phyloP scores from a whole-genome alignment of 1,284 basidiomycete species.

The Sporisorium reilianum region DNA sequence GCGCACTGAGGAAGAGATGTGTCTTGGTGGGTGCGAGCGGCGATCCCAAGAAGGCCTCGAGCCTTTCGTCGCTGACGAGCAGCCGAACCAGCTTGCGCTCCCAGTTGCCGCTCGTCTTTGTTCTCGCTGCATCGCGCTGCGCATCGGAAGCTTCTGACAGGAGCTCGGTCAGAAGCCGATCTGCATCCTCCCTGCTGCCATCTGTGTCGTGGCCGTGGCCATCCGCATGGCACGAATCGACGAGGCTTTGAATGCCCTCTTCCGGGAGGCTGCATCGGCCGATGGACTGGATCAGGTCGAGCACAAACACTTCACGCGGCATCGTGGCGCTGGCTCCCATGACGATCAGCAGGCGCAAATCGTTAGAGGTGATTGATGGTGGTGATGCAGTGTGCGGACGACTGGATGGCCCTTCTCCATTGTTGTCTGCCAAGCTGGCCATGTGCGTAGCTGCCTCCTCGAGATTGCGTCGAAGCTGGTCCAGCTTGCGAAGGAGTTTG shows the following conservation, averaged over 20 bases:
- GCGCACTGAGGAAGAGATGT: slow-evolving; percentile 49
- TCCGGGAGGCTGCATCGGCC: slow-evolving; percentile 8
- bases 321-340: slow-evolving; percentile 38
- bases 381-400: not conserved
- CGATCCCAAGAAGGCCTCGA: slow-evolving; percentile 22
- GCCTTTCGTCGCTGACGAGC: slow-evolving; percentile 33
- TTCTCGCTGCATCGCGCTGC: slow-evolving; percentile 26
- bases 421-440: slow-evolving; percentile 11
- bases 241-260: not conserved
- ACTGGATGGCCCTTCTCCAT: slow-evolving; percentile 29
- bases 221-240: not conserved
- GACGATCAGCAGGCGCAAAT: slow-evolving; percentile 31
- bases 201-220: not conserved
- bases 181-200: not conserved
- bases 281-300: slow-evolving; percentile 32
- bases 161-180: slow-evolving; percentile 3
- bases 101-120: slow-evolving; percentile 48
- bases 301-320: slow-evolving; percentile 34
- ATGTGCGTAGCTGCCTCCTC: slow-evolving; percentile 21
- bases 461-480: slow-evolving; percentile 23
- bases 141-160: slow-evolving; percentile 10
- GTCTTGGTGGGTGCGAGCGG: slow-evolving; percentile 33
- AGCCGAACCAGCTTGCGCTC: slow-evolving; percentile 56
- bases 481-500: slow-evolving; percentile 30
- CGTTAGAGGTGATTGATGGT: not conserved